Evolutionary conservation across 192 early-diverging fungal genomes (phyloP).

Genomic region (Oehlia diaphana): DNA sequence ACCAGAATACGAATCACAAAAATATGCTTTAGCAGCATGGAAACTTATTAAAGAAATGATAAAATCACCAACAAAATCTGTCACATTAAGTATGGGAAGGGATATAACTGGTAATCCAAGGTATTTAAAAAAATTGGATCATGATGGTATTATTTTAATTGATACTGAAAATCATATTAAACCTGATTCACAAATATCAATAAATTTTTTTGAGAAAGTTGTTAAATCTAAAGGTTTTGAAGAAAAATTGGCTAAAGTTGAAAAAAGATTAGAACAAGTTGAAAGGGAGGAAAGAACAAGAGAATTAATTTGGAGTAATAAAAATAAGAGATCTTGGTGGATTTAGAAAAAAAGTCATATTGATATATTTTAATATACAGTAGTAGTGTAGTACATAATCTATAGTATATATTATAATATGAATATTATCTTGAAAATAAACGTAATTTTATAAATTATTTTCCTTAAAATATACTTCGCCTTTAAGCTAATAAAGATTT

Average conservation of each 20-base stretch:
- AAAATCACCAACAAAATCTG: slow-evolving; percentile 19
- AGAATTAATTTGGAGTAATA: slow-evolving; percentile 29
- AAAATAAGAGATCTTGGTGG: slow-evolving; percentile 11
- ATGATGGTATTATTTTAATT: slow-evolving; percentile 22
- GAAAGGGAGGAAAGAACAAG: slow-evolving; percentile 22
- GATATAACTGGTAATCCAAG: slow-evolving; percentile 24
- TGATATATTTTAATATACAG: too few relatives aligned
- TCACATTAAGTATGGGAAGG: not conserved
- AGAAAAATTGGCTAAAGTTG: slow-evolving; percentile 16
- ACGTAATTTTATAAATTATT: too few relatives aligned
- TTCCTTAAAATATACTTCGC: too few relatives aligned
- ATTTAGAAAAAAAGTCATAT: too few relatives aligned
- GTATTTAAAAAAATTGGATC: not conserved
- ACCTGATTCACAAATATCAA: slow-evolving; percentile 23
- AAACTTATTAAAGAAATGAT: slow-evolving; percentile 24
- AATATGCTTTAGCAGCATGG: slow-evolving; percentile 26
- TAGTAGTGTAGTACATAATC: too few relatives aligned
- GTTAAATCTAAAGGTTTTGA: slow-evolving; percentile 20
- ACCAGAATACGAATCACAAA: slow-evolving; percentile 10
- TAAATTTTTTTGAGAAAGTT: slow-evolving; percentile 8
- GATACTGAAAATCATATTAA: slow-evolving; percentile 12
- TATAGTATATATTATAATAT: too few relatives aligned
- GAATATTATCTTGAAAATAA: too few relatives aligned
- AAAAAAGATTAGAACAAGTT: slow-evolving; percentile 18
- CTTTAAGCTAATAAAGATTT: too few relatives aligned